A percentile compares a stretch with the other conserved stretches of the same genome.
phyloP scores from a whole-genome alignment of 257 asterid genomes.

The Solanum pimpinellifolium region DNA sequence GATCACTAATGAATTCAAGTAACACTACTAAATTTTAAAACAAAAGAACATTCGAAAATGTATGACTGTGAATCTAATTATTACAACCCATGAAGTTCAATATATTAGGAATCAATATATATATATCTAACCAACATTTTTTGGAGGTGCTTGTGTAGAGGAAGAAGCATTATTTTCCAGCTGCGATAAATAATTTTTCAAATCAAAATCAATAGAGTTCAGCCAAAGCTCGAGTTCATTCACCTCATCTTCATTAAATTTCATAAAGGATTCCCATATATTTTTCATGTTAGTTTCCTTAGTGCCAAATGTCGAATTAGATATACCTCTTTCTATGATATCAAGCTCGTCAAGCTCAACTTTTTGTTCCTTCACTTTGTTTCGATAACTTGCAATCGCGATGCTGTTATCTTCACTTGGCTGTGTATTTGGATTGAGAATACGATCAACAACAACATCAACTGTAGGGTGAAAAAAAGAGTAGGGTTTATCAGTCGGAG shows the following conservation, averaged over 20 bases:
- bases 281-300: not conserved
- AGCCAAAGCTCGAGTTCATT: not conserved
- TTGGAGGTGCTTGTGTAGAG: not conserved
- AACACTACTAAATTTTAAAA: not conserved
- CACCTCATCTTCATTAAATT: not conserved
- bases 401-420: not conserved
- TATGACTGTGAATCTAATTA: not conserved
- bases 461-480: conserved; percentile 30
- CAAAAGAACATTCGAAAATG: not conserved
- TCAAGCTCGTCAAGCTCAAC: not conserved
- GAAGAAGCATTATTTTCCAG: not conserved
- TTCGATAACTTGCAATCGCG: not conserved
- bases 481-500: conserved; percentile 26
- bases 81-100: not conserved
- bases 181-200: not conserved
- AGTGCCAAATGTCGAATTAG: not conserved
- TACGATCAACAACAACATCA: not conserved
- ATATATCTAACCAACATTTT: not conserved
- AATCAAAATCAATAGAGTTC: not conserved
- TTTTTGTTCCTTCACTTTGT: not conserved
- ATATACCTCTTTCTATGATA: not conserved
- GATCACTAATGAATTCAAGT: not conserved
- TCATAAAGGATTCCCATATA: not conserved
- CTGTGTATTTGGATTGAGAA: not conserved
- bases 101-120: not conserved